Percentiles rank a stretch among this genome's conserved stretches.
These are phyloP conservation scores for Wickerhamia fluorescens DNA, from an alignment of 805 yeast species.

Conservation along the genomic window DNA sequence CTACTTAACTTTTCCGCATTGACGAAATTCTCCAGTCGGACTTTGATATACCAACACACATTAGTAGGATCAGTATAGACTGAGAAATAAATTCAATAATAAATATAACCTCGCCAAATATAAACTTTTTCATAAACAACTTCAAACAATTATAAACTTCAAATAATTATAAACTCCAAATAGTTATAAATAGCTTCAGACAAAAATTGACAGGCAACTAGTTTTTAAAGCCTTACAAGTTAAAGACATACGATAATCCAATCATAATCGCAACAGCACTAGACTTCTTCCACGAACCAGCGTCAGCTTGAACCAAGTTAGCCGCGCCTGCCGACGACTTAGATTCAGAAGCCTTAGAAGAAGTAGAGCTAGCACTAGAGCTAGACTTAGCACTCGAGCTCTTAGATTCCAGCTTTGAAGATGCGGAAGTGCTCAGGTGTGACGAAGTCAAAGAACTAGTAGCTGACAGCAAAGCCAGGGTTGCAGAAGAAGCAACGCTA, in stretches of 20 bases:
- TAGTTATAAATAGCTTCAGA: too few relatives aligned
- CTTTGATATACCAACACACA: too few relatives aligned
- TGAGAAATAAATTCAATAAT: too few relatives aligned
- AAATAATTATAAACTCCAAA: too few relatives aligned
- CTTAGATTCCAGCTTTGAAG: slow-evolving; percentile 6
- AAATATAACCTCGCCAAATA: too few relatives aligned
- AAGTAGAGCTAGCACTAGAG: slow-evolving; percentile 6
- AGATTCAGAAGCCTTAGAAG: slow-evolving; percentile 5
- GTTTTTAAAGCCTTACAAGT: too few relatives aligned
- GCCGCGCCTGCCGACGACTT: slow-evolving; percentile 10
- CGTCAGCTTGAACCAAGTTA: slow-evolving; percentile 12
- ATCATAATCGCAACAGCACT: slow-evolving; percentile 29
- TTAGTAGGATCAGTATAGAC: too few relatives aligned
- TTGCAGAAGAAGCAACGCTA: slow-evolving; percentile 8
- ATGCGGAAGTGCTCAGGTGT: slow-evolving; percentile 2
- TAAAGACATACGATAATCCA: slow-evolving; percentile 29
- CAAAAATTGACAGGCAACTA: too few relatives aligned
- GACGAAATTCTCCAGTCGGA: too few relatives aligned
- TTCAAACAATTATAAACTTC: too few relatives aligned
- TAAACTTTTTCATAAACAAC: too few relatives aligned
- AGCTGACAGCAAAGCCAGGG: slow-evolving; percentile 8
- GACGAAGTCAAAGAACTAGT: slow-evolving; percentile 6
- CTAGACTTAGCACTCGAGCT: slow-evolving; percentile 7
- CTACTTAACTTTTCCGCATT: too few relatives aligned
- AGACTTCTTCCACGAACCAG: slow-evolving; percentile 31